Evolutionary conservation across 2,329 filamentous ascomycete genomes (phyloP), one percentile per base, ranked within the genome.

Genomic region (Penicillium expansum): DNA sequence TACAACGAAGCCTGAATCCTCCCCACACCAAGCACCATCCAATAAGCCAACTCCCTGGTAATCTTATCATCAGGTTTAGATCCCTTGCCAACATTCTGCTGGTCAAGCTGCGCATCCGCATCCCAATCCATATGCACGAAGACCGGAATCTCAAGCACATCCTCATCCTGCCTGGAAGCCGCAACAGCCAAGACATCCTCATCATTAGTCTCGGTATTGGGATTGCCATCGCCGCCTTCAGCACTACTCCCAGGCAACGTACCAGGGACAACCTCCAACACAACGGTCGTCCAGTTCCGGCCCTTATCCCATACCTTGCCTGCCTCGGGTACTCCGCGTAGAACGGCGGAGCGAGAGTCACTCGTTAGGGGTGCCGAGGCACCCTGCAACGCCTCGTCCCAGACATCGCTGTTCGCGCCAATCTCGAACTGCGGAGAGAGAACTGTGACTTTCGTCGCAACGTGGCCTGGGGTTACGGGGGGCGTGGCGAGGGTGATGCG

Each of bases 241-340:
- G 63, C 59, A 58, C 64, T 65, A 52, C 71, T 68, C 18, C 67
- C 70, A 4, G 70, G 74, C 44, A 73, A 69, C 18, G 67, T 76
- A 60, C 61, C 81, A 67, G 68, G 92, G 84, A 97, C 84, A 14
- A 99, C 88, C 72, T 99, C 94, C 27, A 99, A 81, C 20, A 97
- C 90, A 11, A 99, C 91, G 63, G 88, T 94, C 16, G 94, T 94
- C 90, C 92, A 97, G 73, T 97, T 99, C 35, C 92, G 82, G 0
- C 92, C 93, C 52, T 88, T 85, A 62, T 97, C 92, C 90, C 91
- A 99, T n/a, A 97, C 87, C 76, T 97, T 97, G 51, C 93, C 94
- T 0, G 90, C 90, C 73, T 96, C 92, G 16, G 90, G 86, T 48
- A 85, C 69, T 27, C 67, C 70, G 42, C 69, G 78, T 66, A 61